Evolutionary conservation across 495 filamentous ascomycete species (phyloP), one percentile per base, ranked within the genome.

Genomic region (Aspergillus homomorphus): DNA sequence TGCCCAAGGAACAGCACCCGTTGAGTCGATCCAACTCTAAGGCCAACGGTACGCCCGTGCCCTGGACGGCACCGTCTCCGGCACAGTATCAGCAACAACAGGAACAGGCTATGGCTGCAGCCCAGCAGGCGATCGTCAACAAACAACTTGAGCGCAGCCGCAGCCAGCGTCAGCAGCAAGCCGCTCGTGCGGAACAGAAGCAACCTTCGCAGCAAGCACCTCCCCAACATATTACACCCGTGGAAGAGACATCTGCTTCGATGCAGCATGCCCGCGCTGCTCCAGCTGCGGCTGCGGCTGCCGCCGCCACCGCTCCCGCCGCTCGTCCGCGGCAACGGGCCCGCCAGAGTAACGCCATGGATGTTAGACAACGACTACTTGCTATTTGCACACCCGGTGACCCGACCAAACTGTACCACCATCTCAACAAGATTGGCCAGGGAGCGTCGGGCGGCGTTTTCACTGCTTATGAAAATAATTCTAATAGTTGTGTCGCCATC

Each of bases 401-500:
- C 68, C 94, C 94, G 0, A 88, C 90, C 45, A 86, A 87, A 56
- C 84, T 91, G 56, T 98, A 96, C 68, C 83, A 89, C 53, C 88
- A 88, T 50, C 80, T 98, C 56, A 92, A 86, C 64, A 98, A 98
- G 74, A 98, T 98, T 67, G 94, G 94, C 9, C 94, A 98, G 72
- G 94, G 94, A 65, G 94, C 94, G 28, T 98, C 94, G 15, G 94
- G 94, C 57, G 94, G 94, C 57, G 94, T 98, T 2, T 98, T 84
- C 66, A 96, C 92, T 12, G 94, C 94, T 1, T 92, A 93, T 69
- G 89, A 96, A 71, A 81, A 82, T 62, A 87, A 84, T 21, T 87
- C 85, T 21, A 94, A 94, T 66, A 84, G 85, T 53, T 89, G 92
- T 62, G 95, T 98, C 54, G 94, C 94, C 21, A 98, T 98, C 77